Evolutionary conservation across 257 asterid species (phyloP).

Genomic region (Leonotis leonurus): DNA sequence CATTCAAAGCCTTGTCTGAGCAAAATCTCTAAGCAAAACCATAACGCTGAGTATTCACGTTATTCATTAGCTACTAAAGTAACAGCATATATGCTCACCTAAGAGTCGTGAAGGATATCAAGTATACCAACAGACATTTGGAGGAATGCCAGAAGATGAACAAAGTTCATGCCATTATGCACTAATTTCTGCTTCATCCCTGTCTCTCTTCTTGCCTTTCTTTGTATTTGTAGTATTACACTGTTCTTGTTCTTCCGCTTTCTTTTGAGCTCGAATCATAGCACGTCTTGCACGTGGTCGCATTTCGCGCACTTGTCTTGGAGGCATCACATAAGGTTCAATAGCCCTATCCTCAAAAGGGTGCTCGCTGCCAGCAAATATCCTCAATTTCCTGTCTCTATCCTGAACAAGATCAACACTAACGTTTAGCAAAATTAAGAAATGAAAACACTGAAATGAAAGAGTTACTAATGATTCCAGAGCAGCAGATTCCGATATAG

Average conservation of each 20-base stretch:
- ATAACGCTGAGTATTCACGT: neutral
- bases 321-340: conserved; percentile 73
- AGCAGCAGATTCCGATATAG: neutral
- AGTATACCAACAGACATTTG: neutral
- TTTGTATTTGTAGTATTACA: conserved; percentile 38
- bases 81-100: neutral
- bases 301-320: conserved; percentile 84
- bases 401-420: conserved; percentile 40
- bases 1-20: neutral
- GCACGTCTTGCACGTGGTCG: conserved; percentile 87
- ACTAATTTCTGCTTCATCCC: conserved; percentile 25
- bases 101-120: neutral
- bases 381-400: conserved; percentile 82
- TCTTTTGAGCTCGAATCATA: conserved; percentile 86
- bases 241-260: conserved; percentile 66
- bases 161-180: conserved; percentile 20
- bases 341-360: conserved; percentile 78
- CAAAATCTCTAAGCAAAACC: neutral
- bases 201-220: conserved; percentile 59
- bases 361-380: conserved; percentile 75
- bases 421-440: neutral
- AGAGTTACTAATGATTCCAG: neutral
- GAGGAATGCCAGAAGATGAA: neutral
- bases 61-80: neutral
- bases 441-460: neutral